Evolutionary conservation across 2,329 filamentous ascomycete genomes (phyloP).

Genomic region (Helminthosporium solani): DNA sequence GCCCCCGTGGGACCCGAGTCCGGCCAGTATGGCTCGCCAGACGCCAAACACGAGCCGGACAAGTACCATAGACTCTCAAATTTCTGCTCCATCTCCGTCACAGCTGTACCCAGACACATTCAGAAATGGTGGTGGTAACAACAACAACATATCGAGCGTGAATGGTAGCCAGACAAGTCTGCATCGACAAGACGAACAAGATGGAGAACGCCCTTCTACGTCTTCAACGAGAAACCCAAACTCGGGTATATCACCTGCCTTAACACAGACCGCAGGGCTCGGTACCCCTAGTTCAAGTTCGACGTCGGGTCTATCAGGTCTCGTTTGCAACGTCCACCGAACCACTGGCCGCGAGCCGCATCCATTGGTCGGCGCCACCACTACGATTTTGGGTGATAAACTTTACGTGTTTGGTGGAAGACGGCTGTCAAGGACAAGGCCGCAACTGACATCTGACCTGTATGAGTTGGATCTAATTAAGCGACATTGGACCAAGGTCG

Average conservation of each 20-base stretch:
- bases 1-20: slow-evolving; percentile 26
- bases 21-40: slow-evolving; percentile 45
- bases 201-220: slow-evolving; percentile 41
- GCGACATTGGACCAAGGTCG: slow-evolving; percentile 89
- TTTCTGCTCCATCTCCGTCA: slow-evolving; percentile 46
- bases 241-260: slow-evolving; percentile 45
- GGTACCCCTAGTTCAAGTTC: slow-evolving; percentile 39
- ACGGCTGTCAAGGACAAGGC: slow-evolving; percentile 78
- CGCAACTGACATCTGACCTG: slow-evolving; percentile 82
- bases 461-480: slow-evolving; percentile 91
- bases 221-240: slow-evolving; percentile 40
- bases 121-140: slow-evolving; percentile 37
- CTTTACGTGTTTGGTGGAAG: slow-evolving; percentile 95
- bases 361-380: slow-evolving; percentile 90
- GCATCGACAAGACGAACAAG: slow-evolving; percentile 45
- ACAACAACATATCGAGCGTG: slow-evolving; percentile 44
- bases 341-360: slow-evolving; percentile 91
- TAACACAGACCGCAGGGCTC: slow-evolving; percentile 40
- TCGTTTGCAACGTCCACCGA: slow-evolving; percentile 70
- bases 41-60: slow-evolving; percentile 47
- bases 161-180: slow-evolving; percentile 52
- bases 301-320: slow-evolving; percentile 63
- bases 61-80: slow-evolving; percentile 51
- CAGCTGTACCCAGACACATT: slow-evolving; percentile 41
- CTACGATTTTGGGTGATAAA: slow-evolving; percentile 91